A percentile compares a stretch with the other conserved stretches of the same genome.
Evolutionary conservation across 2,329 filamentous ascomycete genomes (phyloP).

Genomic region (Tolypocladium inflatum): DNA sequence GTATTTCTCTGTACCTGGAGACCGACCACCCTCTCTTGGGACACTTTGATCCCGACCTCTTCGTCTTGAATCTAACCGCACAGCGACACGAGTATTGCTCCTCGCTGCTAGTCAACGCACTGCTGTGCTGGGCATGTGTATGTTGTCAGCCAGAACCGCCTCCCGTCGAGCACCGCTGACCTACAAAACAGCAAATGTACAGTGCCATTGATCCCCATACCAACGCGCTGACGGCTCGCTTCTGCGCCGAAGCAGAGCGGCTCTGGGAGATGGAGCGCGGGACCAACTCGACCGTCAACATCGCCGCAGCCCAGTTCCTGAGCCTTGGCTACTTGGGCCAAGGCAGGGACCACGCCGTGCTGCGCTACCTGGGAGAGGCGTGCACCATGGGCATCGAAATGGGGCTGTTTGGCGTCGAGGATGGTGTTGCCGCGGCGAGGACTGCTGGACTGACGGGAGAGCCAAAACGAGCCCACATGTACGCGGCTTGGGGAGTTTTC

Average conservation of each 20-base stretch:
- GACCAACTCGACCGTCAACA: constrained; percentile 12
- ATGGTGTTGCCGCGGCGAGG: background rate
- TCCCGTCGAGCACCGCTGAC: background rate
- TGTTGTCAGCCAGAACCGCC: constrained; percentile 4
- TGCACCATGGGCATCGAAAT: constrained; percentile 16
- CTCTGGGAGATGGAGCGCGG: constrained; percentile 14
- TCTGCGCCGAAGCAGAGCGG: constrained; percentile 16
- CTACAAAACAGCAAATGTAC: constrained; percentile 21
- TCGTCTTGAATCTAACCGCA: constrained; percentile 21
- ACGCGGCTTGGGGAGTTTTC: constrained; percentile 15
- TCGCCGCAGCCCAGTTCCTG: constrained; percentile 19
- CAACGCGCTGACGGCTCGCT: constrained; percentile 8
- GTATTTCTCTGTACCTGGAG: constrained; percentile 23
- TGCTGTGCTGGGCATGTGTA: constrained; percentile 25
- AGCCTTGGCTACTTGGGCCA: constrained; percentile 20
- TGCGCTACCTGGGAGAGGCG: constrained; percentile 14
- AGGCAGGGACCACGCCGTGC: constrained; percentile 18
- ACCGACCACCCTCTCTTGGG: constrained; percentile 28
- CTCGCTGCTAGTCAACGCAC: constrained; percentile 21
- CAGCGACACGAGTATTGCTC: constrained; percentile 18
- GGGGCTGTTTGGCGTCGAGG: constrained; percentile 11
- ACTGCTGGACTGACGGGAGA: constrained; percentile 8
- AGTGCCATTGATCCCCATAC: constrained; percentile 17
- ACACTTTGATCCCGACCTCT: constrained; percentile 22
- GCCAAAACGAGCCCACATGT: constrained; percentile 2